These are phyloP conservation scores for Collariella sp. DNA, from an alignment of 495 filamentous ascomycete species.

Conservation along the genomic window DNA sequence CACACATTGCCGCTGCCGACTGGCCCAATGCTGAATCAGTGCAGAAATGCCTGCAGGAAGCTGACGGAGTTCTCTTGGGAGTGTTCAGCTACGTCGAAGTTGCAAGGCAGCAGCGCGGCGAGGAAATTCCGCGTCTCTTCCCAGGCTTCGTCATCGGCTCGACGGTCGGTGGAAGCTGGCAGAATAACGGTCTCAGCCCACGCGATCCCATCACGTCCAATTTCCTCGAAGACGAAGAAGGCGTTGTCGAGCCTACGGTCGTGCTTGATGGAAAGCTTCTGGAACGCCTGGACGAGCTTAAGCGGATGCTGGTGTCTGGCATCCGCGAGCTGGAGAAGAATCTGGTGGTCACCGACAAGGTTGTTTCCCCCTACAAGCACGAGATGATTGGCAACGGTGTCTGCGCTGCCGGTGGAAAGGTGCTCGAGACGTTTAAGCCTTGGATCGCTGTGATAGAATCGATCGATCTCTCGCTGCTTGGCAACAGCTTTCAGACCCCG, in stretches of 20 bases:
- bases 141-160: conserved; percentile 88
- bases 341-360: conserved; percentile 64
- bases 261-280: conserved; percentile 66
- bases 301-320: conserved; percentile 66
- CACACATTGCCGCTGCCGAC: conserved; percentile 94
- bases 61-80: conserved; percentile 85
- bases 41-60: conserved; percentile 89
- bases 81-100: conserved; percentile 95
- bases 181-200: conserved; percentile 71
- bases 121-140: conserved; percentile 77
- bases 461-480: conserved; percentile 68
- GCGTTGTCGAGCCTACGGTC: conserved; percentile 60
- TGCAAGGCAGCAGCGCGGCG: conserved; percentile 81
- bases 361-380: conserved; percentile 62
- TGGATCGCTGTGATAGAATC: conserved; percentile 85
- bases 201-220: conserved; percentile 61
- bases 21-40: conserved; percentile 82
- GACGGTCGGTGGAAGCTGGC: conserved; percentile 79
- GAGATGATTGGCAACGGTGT: conserved; percentile 64
- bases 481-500: conserved; percentile 68
- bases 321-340: conserved; percentile 81
- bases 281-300: conserved; percentile 76
- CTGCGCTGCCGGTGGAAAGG: conserved; percentile 62
- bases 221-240: conserved; percentile 79
- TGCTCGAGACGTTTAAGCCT: conserved; percentile 76